Base-by-base conservation (phyloP, 352 stramenopile genomes). In the Phytophthora pini region DNA sequence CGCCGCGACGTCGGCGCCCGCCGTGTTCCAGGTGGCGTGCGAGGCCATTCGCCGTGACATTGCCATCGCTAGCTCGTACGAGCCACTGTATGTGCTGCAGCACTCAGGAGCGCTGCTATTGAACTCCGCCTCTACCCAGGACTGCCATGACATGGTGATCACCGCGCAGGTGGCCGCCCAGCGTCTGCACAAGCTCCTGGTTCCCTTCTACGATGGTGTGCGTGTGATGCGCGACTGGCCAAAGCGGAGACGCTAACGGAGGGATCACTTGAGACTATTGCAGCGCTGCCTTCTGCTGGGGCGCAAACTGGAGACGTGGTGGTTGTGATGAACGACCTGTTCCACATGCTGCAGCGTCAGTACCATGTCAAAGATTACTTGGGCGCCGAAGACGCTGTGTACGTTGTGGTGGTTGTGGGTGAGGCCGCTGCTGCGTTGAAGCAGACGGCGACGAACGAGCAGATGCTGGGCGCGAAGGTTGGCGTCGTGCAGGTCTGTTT, bases 61-160 rank as follows among this genome's bases (percentile, higher is more conserved):
- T 47, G 81, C 79, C 3, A 61, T 90, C 22, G 70, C 76, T 44
- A 75, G 67, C 56, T 89, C 85, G 31, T 89, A 90, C 65, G 82
- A 90, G 51, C 64, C 77, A 2, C 55, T 90, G 50, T 88, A 90
- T 61, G 75, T 79, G 41, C 61, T 91, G 39, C 80, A 90, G 72
- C 82, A 93, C 68, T 81, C 84, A 11, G 87, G 87, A 11, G 83
- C 84, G 26, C 31, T 92, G 44, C 74, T 95, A 45, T 70, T 94
- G 12, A 90, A 90, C 70, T 87, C 85, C 45, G 71, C 74, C 12
- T 89, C 53, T 12, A 65, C 84, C 9, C 84, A 93, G 61, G 87
- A 94, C 57, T 87, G 80, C 52, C 87, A 95, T 64, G 87, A 95
- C 61, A 55, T 95, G 5, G 82, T 84, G 0, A 73, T 95, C 8